Evolutionary conservation across 2,329 filamentous ascomycete genomes (phyloP).

Genomic region (Diaporthe velutina): DNA sequence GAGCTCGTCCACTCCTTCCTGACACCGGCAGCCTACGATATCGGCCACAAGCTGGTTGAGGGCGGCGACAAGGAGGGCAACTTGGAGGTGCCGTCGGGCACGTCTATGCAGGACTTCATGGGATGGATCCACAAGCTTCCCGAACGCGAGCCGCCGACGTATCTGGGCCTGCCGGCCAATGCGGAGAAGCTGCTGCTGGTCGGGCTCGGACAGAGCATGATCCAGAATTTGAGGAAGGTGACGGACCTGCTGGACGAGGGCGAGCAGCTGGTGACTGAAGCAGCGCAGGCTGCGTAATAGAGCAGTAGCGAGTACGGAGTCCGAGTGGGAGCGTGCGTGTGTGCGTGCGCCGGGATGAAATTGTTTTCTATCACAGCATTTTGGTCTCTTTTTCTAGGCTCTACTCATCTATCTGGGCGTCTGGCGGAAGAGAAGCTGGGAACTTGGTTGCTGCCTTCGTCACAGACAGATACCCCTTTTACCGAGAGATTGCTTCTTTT

Average conservation of each 20-base stretch:
- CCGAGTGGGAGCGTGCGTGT: background rate
- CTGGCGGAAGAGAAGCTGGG: conserved; percentile 19
- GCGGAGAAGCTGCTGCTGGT: conserved; percentile 96
- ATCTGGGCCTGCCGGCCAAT: conserved; percentile 92
- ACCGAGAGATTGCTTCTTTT: conserved; percentile 24
- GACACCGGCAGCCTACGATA: conserved; percentile 90
- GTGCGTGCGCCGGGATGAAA: too few relatives aligned
- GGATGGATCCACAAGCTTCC: conserved; percentile 92
- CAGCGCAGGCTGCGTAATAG: conserved; percentile 42
- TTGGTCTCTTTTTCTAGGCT: background rate
- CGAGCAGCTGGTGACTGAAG: conserved; percentile 87
- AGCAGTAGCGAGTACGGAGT: background rate
- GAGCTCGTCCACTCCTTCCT: conserved; percentile 82
- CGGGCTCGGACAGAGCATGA: conserved; percentile 86
- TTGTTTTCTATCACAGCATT: background rate
- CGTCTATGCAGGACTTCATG: conserved; percentile 86
- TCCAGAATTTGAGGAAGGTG: conserved; percentile 86
- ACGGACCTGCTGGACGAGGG: conserved; percentile 92
- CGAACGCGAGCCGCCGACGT: conserved; percentile 95
- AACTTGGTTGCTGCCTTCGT: conserved; percentile 22
- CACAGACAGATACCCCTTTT: conserved; percentile 36
- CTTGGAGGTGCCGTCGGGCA: conserved; percentile 83
- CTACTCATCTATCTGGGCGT: conserved; percentile 29
- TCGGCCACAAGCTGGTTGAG: conserved; percentile 89
- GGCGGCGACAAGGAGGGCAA: conserved; percentile 68